Evolutionary conservation across 768 basidiomycete genomes (phyloP), one percentile per base, ranked within the genome.

Genomic region (Suillus subalutaceus): DNA sequence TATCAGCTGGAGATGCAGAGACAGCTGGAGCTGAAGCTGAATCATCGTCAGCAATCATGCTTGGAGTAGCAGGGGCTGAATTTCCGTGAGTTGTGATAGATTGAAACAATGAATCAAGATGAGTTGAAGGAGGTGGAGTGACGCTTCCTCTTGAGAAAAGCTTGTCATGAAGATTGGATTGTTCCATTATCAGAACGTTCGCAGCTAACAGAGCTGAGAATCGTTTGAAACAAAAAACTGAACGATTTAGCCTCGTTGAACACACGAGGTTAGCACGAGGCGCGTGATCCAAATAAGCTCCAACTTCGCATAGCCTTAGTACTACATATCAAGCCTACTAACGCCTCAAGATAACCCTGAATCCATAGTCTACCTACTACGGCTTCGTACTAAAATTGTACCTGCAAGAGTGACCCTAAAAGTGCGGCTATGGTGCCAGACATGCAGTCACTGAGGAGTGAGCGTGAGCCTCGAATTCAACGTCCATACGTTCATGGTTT

Each of bases 91-190:
- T 67, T 62, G 77, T 79, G 55, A 90, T 75, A 65, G 84, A 82
- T 70, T 89, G 85, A 71, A 91, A 90, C 26, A 93, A 83, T 61
- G 88, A 84, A 68, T 92, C 90, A 71, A 93, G 84, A 67, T 89
- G 84, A 69, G 79, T 85, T 40, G 86, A 81, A 67, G 88, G 53
- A 58, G 85, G 86, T 65, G 86, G 86, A 15, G 86, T 85, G 43
- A 85, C 80, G 63, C 81, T 83, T 57, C 85, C 76, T 60, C 73
- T 78, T 30, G 86, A 86, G 73, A 87, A 88, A 65, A 87, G 82
- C 64, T 86, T 83, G 68, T 82, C 67, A 58, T 69, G 68, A 41
- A 66, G 63, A 63, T 56, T 56, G 35, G 32, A n/a, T 20, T 56
- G 55, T 20, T 56, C 55, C 55, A 56, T 37, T 53, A 53, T 55